Conservation (phyloP, 257 asterid species). For the Solanum microdontum region DNA sequence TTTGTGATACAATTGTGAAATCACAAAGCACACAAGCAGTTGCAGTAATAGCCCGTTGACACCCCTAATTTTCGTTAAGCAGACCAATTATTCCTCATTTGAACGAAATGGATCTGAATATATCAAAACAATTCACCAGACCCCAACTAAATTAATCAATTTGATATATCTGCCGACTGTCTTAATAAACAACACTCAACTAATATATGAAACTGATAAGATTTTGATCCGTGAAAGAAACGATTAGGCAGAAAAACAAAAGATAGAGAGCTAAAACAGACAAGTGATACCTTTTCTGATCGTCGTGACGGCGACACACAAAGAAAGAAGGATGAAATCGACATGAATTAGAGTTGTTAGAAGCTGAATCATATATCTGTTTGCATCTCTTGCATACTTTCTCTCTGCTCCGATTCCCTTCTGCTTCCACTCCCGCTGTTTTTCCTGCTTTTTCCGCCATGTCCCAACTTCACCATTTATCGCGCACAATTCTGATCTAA, state of each 20-base stretch:
- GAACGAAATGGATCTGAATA: neutral
- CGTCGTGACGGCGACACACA: conserved; percentile 97
- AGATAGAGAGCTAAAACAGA: neutral
- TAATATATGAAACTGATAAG: neutral
- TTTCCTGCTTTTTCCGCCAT: neutral
- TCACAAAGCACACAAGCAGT: neutral
- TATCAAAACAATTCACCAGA: neutral
- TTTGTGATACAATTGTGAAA: neutral
- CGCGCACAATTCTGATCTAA: neutral
- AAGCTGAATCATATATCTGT: conserved; percentile 24
- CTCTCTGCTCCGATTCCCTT: neutral
- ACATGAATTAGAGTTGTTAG: conserved; percentile 52
- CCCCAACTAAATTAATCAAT: neutral
- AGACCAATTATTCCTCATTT: neutral
- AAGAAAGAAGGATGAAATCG: conserved; percentile 81
- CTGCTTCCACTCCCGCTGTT: neutral
- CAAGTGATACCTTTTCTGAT: conserved; percentile 61
- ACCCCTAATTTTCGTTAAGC: neutral
- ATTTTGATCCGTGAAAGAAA: neutral
- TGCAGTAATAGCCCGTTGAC: neutral
- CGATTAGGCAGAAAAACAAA: neutral
- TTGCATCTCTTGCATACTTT: conserved; percentile 74
- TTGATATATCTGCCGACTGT: neutral
- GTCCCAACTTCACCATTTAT: neutral
- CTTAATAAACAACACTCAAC: neutral